phyloP scores from a whole-genome alignment of 805 yeast genomes.

The Suhomyces sp. region DNA sequence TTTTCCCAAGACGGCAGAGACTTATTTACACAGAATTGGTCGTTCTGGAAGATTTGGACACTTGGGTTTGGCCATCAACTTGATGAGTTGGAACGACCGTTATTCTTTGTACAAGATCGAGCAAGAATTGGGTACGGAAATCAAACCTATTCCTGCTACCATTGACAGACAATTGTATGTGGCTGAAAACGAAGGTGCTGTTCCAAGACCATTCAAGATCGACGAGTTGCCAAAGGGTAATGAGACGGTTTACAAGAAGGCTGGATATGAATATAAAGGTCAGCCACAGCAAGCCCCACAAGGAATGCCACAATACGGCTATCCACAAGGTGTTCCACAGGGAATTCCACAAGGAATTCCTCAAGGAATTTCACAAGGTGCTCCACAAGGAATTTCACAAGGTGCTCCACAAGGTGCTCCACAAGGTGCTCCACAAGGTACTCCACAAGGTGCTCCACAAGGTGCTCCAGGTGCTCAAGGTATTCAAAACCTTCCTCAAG shows the following conservation, averaged over 20 bases:
- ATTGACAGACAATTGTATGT: constrained; percentile 89
- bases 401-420: constrained; percentile 26
- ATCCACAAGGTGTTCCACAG: constrained; percentile 14
- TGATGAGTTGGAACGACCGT: constrained; percentile 95
- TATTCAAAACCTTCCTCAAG: constrained; percentile 16
- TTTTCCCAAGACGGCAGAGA: constrained; percentile 97
- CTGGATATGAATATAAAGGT: constrained; percentile 45
- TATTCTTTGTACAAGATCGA: constrained; percentile 91
- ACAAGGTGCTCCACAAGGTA: constrained; percentile 4
- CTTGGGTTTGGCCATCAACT: constrained; percentile 93
- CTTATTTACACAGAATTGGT: constrained; percentile 97
- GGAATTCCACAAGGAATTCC: constrained; percentile 7
- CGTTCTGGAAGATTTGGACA: constrained; percentile 99
- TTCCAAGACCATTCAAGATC: constrained; percentile 88
- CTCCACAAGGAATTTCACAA: constrained; percentile 8
- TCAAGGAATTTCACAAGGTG: constrained; percentile 12
- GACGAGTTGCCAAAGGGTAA: constrained; percentile 53
- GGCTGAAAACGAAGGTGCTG: constrained; percentile 67
- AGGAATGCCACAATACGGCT: constrained; percentile 10
- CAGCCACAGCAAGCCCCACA: constrained; percentile 29
- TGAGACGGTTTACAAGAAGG: constrained; percentile 26
- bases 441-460: constrained; percentile 10
- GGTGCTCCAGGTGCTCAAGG: too few relatives aligned
- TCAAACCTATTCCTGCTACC: constrained; percentile 92
- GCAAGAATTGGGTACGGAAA: constrained; percentile 96